Base-by-base conservation (phyloP, 306 rosid genomes). In the Ochetophila trinervis region DNA sequence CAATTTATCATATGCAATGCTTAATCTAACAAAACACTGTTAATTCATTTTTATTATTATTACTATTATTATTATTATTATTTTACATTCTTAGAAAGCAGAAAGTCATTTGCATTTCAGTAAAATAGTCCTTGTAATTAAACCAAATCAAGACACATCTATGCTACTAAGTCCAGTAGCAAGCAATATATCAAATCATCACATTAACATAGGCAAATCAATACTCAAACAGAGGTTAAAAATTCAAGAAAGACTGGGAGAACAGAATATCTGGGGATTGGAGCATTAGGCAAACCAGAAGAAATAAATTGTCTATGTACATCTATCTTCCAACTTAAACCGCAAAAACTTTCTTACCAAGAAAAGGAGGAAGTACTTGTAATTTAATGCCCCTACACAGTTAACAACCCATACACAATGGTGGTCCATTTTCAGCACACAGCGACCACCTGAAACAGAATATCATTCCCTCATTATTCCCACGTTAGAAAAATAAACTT, bases 341-440 rank as follows among this genome's bases (percentile, higher is more conserved):
- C 24, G 67, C 5, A 36, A 49, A 27, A 64, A 53, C 34, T 57
- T 68, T 68, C 96, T 67, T 83, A 94, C 99, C 96, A 94, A 80
- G 83, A 94, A 94, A 47, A 94, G 85, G 76, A 94, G 95, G 78
- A 94, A 94, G 81, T 88, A 85, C 53, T 90, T 94, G 83, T 94
- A 94, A 80, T 94, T 94, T 72, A 81, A 76, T 36, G 99, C 97
- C 62, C 99, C 99, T 1, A 94, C 97, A 78, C 99, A 94, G 80
- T 94, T 90, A 12, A 94, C 99, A 68, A 94, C 97, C 99, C 99
- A 94, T 24, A 94, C 99, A 68, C 99, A 94, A 65, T 94, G 99
- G 84, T 94, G 99, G 73, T 94, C 99, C 99, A 94, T 94, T 91
- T 94, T 94, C 78, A 94, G 82, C 66, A 94, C 91, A 36, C 99